Evolutionary conservation across 768 basidiomycete species (phyloP), one percentile per base, ranked within the genome.

Genomic region (Lactifluus piperatus): DNA sequence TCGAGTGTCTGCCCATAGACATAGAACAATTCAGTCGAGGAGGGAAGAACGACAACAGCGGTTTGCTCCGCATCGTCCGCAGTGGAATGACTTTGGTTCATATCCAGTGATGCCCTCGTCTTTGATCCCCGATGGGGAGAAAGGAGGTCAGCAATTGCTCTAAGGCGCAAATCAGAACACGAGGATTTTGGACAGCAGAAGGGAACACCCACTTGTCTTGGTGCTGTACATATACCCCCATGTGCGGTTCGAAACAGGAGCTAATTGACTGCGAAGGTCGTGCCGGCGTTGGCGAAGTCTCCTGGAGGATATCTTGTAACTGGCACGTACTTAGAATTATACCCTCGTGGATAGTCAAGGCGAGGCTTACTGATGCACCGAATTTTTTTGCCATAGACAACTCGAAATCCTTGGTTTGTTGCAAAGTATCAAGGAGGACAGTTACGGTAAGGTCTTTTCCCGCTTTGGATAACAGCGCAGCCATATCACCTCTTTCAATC

Each of bases 1-100:
- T 98, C 97, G 36, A 99, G 74, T 56, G 86, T 94, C 70, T 98
- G 94, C 0, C 85, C 91, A 69, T 98, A 98, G 73, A 97, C 93
- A 70, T 94, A 97, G 76, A 98, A 99, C 18, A 99, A 74, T 65
- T 98, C 94, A 0, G 94, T 97, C 0, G 94, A 97, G 0, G 91
- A 94, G 0, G 92, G 89, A 8, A 98, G 79, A 1, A 98, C 91
- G 2, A 81, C 74, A n/a, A 79, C 77, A 1, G 81, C 72, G 0
- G 81, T 72, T 27, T 76, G 74, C 26, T 76, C 73, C 2, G 77
- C 78, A 13, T 74, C 76, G 29, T 76, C 72, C 26, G 71, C 71
- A 18, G 80, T 66, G 6, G 70, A 68, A 36, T 75, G 70, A 39
- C 75, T 68, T 0, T 71, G 73, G 32, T 48, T 50, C 2, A 77